phyloP scores from a whole-genome alignment of 768 basidiomycete genomes.

The Candolleomyces eurysporus region DNA sequence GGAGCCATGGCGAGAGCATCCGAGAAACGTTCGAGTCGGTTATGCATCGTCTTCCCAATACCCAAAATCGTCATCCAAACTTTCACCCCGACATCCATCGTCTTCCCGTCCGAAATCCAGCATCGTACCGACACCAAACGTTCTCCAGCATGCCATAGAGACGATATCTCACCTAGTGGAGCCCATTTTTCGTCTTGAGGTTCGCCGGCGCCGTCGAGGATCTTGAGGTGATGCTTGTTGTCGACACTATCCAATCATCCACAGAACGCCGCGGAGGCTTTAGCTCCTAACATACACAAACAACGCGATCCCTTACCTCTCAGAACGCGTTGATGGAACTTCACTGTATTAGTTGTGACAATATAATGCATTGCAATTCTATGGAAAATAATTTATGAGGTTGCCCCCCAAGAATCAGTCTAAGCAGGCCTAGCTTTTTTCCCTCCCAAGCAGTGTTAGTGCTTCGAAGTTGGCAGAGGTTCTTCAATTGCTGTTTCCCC shows the following conservation, averaged over 20 bases:
- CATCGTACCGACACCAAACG: constrained; percentile 16
- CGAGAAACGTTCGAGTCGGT: neutral
- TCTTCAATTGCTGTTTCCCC: too few species aligned
- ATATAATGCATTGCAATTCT: too few species aligned
- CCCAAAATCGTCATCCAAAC: constrained; percentile 26
- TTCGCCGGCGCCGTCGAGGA: constrained; percentile 44
- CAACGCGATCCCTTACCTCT: neutral
- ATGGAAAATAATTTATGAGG: too few species aligned
- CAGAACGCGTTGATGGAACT: neutral
- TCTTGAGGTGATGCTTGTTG: constrained; percentile 34
- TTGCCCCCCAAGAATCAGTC: too few species aligned
- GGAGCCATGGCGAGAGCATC: neutral
- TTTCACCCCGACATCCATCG: constrained; percentile 44
- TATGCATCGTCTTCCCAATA: constrained; percentile 4
- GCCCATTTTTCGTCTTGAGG: constrained; percentile 65
- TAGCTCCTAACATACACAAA: constrained; percentile 8
- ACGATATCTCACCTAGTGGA: constrained; percentile 68
- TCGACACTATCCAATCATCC: constrained; percentile 4
- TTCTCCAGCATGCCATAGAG: constrained; percentile 16
- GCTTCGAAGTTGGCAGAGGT: too few species aligned
- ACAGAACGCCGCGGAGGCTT: neutral
- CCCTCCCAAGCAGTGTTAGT: too few species aligned
- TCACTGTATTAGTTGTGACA: neutral
- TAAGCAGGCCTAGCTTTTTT: too few species aligned
- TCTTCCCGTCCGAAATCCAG: constrained; percentile 19